Conservation (phyloP, 768 basidiomycete genomes). For the Trametes cinnabarina region DNA sequence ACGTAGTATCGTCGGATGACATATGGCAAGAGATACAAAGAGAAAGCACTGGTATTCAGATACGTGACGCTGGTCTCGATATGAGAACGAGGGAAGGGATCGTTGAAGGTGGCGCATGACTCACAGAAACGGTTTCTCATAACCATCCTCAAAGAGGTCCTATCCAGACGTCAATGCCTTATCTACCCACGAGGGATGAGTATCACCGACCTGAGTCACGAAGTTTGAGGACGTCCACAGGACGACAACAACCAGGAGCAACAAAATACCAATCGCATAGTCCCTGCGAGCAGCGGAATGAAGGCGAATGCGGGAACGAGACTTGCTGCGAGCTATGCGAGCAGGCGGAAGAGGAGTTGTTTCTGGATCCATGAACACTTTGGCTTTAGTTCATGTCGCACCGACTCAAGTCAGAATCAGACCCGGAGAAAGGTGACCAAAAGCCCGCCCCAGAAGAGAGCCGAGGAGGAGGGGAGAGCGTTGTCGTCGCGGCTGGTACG, state of each 20-base stretch:
- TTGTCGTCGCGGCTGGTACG: too few relatives aligned
- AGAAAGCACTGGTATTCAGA: constrained; percentile 87
- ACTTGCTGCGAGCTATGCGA: constrained; percentile 14
- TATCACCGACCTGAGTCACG: constrained; percentile 63
- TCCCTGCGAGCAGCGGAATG: constrained; percentile 27
- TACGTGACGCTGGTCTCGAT: constrained; percentile 68
- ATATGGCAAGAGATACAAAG: constrained; percentile 73
- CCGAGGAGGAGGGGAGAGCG: too few relatives aligned
- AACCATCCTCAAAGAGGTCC: constrained; percentile 61
- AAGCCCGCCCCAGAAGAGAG: too few relatives aligned
- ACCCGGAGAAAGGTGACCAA: too few relatives aligned
- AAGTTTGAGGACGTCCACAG: constrained; percentile 91
- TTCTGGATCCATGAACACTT: constrained; percentile 11
- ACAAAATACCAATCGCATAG: constrained; percentile 59
- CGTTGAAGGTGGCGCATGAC: constrained; percentile 24
- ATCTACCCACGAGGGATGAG: background rate
- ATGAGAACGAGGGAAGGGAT: background rate
- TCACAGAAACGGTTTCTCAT: constrained; percentile 87
- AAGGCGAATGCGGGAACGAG: constrained; percentile 6
- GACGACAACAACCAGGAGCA: constrained; percentile 73
- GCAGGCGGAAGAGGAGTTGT: background rate
- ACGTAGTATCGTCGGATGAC: constrained; percentile 36
- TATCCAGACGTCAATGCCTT: constrained; percentile 12
- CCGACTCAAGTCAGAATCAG: too few relatives aligned
- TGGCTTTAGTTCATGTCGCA: background rate